Conservation (phyloP, 768 basidiomycete species). For the Leucocoprinus birnbaumii region DNA sequence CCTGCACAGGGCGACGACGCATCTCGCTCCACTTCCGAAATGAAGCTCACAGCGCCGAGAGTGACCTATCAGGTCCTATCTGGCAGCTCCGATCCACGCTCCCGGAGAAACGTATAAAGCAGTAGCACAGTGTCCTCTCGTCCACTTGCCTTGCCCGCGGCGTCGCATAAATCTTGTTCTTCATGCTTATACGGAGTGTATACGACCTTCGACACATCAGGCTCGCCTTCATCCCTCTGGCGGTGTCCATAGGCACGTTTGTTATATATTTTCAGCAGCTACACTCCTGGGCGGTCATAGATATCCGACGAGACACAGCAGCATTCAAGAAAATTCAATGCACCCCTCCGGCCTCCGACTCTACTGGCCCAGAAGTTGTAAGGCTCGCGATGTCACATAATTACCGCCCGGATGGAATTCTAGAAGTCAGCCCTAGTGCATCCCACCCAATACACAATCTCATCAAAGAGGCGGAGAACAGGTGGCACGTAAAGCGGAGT, state of each 20-base stretch:
- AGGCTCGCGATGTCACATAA: constrained; percentile 18
- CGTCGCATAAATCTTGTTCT: neutral
- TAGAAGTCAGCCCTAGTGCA: constrained; percentile 36
- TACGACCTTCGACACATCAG: neutral
- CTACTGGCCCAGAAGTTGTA: neutral
- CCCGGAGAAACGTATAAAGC: too few relatives aligned
- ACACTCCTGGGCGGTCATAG: neutral
- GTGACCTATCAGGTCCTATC: too few relatives aligned
- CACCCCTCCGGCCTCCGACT: neutral
- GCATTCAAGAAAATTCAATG: neutral
- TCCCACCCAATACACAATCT: constrained; percentile 79
- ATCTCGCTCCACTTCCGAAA: too few relatives aligned
- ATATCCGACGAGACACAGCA: neutral
- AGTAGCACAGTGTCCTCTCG: too few relatives aligned
- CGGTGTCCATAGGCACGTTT: neutral
- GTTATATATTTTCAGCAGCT: neutral
- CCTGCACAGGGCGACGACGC: too few relatives aligned
- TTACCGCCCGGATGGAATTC: constrained; percentile 35
- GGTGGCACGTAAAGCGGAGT: constrained; percentile 57
- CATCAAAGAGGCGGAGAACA: constrained; percentile 65
- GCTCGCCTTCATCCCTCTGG: neutral
- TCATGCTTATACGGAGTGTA: neutral
- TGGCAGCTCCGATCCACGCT: too few relatives aligned
- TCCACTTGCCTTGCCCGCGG: neutral
- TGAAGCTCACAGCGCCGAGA: too few relatives aligned